Evolutionary conservation across 441 rosid species (phyloP).

Genomic region (Aquilaria agallochum): DNA sequence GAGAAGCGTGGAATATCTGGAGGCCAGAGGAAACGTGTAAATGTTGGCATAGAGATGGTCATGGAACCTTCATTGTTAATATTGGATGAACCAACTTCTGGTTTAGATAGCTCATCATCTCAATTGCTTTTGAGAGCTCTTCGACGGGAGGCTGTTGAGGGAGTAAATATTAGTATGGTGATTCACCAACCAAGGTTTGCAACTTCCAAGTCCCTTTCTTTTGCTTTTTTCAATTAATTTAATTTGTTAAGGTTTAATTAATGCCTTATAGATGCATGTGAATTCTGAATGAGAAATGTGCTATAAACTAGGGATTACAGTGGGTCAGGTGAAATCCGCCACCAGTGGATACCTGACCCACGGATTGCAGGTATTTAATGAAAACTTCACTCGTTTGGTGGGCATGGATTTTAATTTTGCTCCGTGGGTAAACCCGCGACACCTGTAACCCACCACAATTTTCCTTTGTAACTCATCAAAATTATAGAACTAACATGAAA

Average conservation of each 20-base stretch:
- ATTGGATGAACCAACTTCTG: slow-evolving; percentile 69
- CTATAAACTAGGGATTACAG: no score
- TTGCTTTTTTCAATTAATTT: neutral
- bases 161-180: slow-evolving; percentile 66
- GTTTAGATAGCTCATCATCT: slow-evolving; percentile 70
- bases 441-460: no score
- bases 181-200: slow-evolving; percentile 69
- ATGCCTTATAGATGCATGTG: neutral
- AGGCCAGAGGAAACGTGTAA: slow-evolving; percentile 67
- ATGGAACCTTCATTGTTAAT: slow-evolving; percentile 75
- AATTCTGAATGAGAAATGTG: no score
- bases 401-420: no score
- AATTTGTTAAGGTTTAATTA: neutral
- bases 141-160: slow-evolving; percentile 70
- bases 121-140: slow-evolving; percentile 61
- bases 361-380: no score
- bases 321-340: no score
- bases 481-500: no score
- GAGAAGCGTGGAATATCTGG: slow-evolving; percentile 73
- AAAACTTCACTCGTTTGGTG: no score
- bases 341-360: no score
- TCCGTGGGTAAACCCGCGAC: no score
- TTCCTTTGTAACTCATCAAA: no score
- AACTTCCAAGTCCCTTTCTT: slow-evolving; percentile 1
- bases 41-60: slow-evolving; percentile 74